Percentiles rank a stretch among this genome's conserved stretches.
These are phyloP conservation scores for Agaricus blazei DNA, from an alignment of 768 basidiomycete species.

Conservation along the genomic window DNA sequence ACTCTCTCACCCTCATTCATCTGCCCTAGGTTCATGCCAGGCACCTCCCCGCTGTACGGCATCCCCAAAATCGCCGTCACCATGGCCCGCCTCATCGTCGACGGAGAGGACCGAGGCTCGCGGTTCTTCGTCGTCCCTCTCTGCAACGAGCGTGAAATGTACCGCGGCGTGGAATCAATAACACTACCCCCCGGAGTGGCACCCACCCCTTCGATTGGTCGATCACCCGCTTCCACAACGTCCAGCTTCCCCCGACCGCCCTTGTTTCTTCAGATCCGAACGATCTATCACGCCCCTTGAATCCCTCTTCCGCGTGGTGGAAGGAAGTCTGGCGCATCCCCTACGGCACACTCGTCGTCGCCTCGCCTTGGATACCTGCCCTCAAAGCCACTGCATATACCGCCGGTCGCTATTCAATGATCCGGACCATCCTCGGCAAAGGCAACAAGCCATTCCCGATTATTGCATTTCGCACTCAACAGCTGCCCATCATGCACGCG, in stretches of 20 bases:
- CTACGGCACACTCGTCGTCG: conserved; percentile 47
- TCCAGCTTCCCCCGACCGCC: conserved; percentile 44
- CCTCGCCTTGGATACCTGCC: conserved; percentile 44
- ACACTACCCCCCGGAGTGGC: conserved; percentile 47
- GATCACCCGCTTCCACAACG: conserved; percentile 50
- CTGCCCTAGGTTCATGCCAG: conserved; percentile 49
- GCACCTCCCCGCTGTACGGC: conserved; percentile 47
- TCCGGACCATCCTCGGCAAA: conserved; percentile 45
- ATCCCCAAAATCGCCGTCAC: conserved; percentile 53
- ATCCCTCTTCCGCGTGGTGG: conserved; percentile 48
- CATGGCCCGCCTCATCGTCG: conserved; percentile 50
- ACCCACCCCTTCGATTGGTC: conserved; percentile 52
- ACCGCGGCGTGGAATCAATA: conserved; percentile 43
- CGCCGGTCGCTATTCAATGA: conserved; percentile 52
- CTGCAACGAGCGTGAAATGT: conserved; percentile 50
- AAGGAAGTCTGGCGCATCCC: conserved; percentile 50
- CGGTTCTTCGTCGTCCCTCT: conserved; percentile 54
- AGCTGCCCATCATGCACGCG: conserved; percentile 52
- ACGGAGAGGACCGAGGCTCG: conserved; percentile 43
- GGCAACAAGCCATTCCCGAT: conserved; percentile 41
- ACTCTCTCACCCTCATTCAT: conserved; percentile 7
- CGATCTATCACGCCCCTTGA: conserved; percentile 32
- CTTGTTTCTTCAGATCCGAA: conserved; percentile 41
- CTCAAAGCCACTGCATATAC: conserved; percentile 52
- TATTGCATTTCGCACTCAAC: conserved; percentile 60